A percentile compares a stretch with the other conserved stretches of the same genome.
Conservation (phyloP, 257 asterid genomes). For the Fraxinus cuspidata region DNA sequence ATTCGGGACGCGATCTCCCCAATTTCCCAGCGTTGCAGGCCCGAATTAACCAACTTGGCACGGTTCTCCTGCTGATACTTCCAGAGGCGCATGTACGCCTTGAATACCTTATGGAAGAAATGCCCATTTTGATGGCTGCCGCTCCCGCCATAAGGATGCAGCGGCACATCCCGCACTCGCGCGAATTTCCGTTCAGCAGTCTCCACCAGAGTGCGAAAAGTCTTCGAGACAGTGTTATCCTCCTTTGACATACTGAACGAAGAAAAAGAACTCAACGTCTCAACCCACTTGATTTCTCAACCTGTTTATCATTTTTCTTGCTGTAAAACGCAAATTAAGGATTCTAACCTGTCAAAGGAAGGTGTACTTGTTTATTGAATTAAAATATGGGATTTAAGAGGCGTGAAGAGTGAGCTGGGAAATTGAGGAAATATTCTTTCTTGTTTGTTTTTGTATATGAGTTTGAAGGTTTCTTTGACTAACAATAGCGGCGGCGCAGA, state of each 20-base stretch:
- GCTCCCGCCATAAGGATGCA: constrained; percentile 66
- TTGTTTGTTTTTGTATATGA: too few relatives aligned
- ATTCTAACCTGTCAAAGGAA: neutral
- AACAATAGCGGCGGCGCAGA: too few relatives aligned
- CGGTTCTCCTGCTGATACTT: constrained; percentile 90
- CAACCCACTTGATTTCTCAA: constrained; percentile 24
- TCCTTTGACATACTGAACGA: constrained; percentile 50
- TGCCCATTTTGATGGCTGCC: constrained; percentile 57
- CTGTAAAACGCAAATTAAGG: neutral
- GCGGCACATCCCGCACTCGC: constrained; percentile 90
- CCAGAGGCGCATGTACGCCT: constrained; percentile 85
- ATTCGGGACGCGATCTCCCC: constrained; percentile 99
- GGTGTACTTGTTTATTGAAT: constrained; percentile 6
- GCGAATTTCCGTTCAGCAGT: constrained; percentile 83
- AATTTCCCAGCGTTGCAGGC: constrained; percentile 92
- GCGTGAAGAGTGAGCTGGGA: constrained; percentile 39
- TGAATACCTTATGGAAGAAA: constrained; percentile 77
- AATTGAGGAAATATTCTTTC: constrained; percentile 22
- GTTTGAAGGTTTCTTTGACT: too few relatives aligned
- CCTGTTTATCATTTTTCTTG: constrained; percentile 25
- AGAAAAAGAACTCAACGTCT: constrained; percentile 2
- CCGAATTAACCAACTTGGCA: constrained; percentile 59
- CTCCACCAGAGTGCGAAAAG: constrained; percentile 69
- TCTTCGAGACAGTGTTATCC: constrained; percentile 44
- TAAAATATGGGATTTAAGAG: constrained; percentile 10